Percentiles rank a stretch among this genome's conserved stretches.
Evolutionary conservation across 257 asterid genomes (phyloP).

Genomic region (Plectranthus barbatus): DNA sequence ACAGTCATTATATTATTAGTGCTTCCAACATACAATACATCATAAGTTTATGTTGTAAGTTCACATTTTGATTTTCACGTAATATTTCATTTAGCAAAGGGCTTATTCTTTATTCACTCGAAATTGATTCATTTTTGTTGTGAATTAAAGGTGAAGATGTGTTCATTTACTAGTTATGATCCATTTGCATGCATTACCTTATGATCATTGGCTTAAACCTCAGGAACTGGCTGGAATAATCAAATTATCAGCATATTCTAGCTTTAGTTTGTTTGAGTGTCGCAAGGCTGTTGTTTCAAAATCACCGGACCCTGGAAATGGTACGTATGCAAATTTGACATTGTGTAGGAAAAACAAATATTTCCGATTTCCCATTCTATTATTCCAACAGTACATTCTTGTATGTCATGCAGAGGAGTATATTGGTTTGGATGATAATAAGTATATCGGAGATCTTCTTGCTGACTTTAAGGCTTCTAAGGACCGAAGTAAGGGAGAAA

Average conservation of each 20-base stretch:
- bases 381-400: conserved; percentile 4
- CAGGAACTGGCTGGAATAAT: conserved; percentile 98
- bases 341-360: background rate
- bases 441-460: conserved; percentile 87
- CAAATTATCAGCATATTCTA: conserved; percentile 70
- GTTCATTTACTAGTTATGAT: background rate
- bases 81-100: background rate
- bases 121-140: background rate
- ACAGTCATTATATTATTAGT: no score
- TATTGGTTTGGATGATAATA: conserved; percentile 85
- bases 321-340: conserved; percentile 30
- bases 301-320: conserved; percentile 84
- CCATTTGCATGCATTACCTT: background rate
- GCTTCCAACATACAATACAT: background rate
- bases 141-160: background rate
- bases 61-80: background rate
- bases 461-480: conserved; percentile 94
- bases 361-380: no score
- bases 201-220: conserved; percentile 12
- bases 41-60: background rate
- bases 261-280: conserved; percentile 93
- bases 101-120: background rate
- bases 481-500: conserved; percentile 94
- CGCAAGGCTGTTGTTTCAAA: conserved; percentile 91
- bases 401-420: conserved; percentile 59